Percentiles rank a stretch among this genome's conserved stretches.
Evolutionary conservation across 305 asterid species (phyloP).

Genomic region (Rubia peregrina): DNA sequence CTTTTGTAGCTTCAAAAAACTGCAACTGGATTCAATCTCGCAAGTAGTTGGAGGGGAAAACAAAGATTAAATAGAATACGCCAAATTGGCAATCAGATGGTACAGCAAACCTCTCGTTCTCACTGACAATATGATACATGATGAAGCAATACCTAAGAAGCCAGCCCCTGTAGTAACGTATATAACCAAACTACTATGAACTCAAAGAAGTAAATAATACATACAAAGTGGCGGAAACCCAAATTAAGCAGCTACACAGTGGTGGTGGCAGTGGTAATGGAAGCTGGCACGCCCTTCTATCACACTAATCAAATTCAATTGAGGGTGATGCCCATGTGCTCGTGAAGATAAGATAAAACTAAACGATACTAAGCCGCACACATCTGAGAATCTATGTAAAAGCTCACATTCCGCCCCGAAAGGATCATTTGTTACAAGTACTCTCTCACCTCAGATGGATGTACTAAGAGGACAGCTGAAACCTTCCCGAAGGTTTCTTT

Average conservation of each 20-base stretch:
- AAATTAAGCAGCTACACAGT: constrained; percentile 21
- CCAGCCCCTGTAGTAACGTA: constrained; percentile 25
- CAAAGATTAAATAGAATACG: not conserved
- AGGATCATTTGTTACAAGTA: constrained; percentile 21
- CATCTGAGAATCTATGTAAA: constrained; percentile 22
- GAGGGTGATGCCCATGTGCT: constrained; percentile 26
- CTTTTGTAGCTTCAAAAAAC: not conserved
- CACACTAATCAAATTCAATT: constrained; percentile 19
- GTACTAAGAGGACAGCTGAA: constrained; percentile 66
- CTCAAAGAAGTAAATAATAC: constrained; percentile 37
- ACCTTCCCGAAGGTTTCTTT: constrained; percentile 62
- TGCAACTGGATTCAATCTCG: not conserved
- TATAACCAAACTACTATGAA: constrained; percentile 25
- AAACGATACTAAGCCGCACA: constrained; percentile 28
- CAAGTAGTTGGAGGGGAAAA: not conserved
- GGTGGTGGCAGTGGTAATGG: constrained; percentile 24
- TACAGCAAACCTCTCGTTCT: constrained; percentile 12
- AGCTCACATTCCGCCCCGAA: constrained; percentile 16
- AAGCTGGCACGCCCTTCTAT: constrained; percentile 19
- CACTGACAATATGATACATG: constrained; percentile 28
- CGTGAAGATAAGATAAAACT: constrained; percentile 21
- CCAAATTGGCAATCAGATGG: not conserved
- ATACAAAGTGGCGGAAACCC: constrained; percentile 32
- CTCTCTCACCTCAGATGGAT: constrained; percentile 15
- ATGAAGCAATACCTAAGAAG: constrained; percentile 24